Evolutionary conservation across 257 asterid species (phyloP).

Genomic region (Lithospermum erythrorhizon): DNA sequence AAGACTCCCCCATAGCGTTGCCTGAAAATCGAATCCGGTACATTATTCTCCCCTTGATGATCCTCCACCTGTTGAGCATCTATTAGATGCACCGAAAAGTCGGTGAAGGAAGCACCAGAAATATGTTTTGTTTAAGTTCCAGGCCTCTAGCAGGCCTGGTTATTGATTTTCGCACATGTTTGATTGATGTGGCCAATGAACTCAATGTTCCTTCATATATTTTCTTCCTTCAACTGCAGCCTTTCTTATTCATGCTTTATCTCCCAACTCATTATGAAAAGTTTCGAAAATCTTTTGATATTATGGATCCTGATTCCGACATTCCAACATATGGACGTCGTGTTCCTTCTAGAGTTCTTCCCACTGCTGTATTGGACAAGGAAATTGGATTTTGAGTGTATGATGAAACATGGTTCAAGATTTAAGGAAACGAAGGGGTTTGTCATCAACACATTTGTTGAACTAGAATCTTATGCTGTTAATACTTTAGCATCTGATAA

Average conservation of each 20-base stretch:
- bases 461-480: conserved; percentile 13
- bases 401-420: background rate
- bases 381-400: background rate
- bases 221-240: conserved; percentile 5
- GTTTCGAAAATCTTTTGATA: background rate
- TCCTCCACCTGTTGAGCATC: background rate
- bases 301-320: background rate
- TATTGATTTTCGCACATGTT: conserved; percentile 6
- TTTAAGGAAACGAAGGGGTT: conserved; percentile 11
- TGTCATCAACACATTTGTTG: conserved; percentile 10
- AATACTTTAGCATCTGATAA: background rate
- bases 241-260: conserved; percentile 3
- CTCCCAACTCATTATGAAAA: background rate
- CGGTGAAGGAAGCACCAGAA: conserved; percentile 4
- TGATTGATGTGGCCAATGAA: conserved; percentile 11
- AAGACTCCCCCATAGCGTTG: background rate
- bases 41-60: background rate
- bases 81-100: background rate
- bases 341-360: conserved; percentile 13
- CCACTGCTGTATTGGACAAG: conserved; percentile 5
- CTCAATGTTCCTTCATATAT: conserved; percentile 6
- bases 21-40: background rate
- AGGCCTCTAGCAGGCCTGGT: background rate
- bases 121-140: background rate
- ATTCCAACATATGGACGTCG: conserved; percentile 3